Base-by-base conservation (phyloP, 805 yeast species). In the Candida namnaoensis region DNA sequence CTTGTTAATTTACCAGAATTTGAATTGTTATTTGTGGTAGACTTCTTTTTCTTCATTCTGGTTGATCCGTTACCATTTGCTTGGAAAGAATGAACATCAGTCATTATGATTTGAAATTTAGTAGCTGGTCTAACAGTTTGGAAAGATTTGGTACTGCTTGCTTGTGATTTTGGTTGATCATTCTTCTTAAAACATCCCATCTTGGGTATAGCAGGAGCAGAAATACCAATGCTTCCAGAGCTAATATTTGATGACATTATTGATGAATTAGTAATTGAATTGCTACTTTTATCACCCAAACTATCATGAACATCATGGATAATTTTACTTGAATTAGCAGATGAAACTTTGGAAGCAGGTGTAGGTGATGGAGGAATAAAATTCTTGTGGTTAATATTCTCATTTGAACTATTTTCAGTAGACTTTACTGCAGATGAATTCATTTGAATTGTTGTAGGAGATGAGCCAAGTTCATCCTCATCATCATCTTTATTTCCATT, bases 21-120 rank as follows among this genome's bases (percentile, higher is more conserved):
- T 7, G n/a, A 13, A 12, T 30, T 13, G 33, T 7, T 6, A 7
- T 11, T 11, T 11, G 7, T 30, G 33, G n/a, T 13, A 2, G 13
- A 12, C 13, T 30, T 30, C 33, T 49, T 50, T 43, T 49, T 53
- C 42, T 43, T 46, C 33, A 47, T 44, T 35, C 49, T 39, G 27
- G 41, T 41, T 8, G 39, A n/a, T 12, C 34, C 36, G 5, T 41
- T 37, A 3, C 40, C 34, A 15, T 45, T 32, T 37, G 47, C 47
- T 23, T 56, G 54, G 36, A 52, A 52, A 3, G 53, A 40, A 32
- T 58, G 54, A 15, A 56, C 65, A 40, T 63, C 69, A 7, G 62
- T 59, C 41, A 61, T 56, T 24, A 63, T 61, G 37, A 65, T 60
- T 32, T 68, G 66, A 39, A 64, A 49, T 35, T 49, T 55, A 2